These are phyloP conservation scores for Neoboletus subvelutipes DNA, from an alignment of 768 basidiomycete species.

Conservation along the genomic window DNA sequence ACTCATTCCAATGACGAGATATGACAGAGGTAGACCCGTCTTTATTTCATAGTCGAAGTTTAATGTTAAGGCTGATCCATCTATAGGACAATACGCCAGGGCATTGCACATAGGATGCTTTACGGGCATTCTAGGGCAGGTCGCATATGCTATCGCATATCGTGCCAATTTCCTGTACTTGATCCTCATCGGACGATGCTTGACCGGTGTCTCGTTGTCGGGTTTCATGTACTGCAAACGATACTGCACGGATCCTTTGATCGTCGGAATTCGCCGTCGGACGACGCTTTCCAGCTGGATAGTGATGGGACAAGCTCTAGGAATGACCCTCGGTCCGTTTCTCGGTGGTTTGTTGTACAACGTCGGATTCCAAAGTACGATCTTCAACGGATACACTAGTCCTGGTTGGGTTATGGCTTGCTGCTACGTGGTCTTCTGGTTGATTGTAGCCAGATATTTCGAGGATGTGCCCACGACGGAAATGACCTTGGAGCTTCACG, in stretches of 20 bases:
- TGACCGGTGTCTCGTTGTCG: conserved; percentile 59
- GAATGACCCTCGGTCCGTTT: conserved; percentile 64
- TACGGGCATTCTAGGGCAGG: conserved; percentile 52
- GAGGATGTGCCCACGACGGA: conserved; percentile 37
- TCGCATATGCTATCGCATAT: conserved; percentile 64
- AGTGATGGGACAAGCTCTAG: conserved; percentile 60
- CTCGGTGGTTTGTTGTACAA: conserved; percentile 63
- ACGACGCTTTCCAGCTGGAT: conserved; percentile 63
- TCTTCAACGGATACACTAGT: conserved; percentile 69
- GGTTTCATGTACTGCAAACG: conserved; percentile 68
- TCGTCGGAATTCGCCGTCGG: conserved; percentile 61
- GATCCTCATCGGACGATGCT: conserved; percentile 68
- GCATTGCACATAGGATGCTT: conserved; percentile 57
- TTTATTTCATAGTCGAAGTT: neutral
- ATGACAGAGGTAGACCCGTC: conserved; percentile 49
- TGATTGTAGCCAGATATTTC: conserved; percentile 35
- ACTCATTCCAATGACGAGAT: conserved; percentile 53
- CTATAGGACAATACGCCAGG: conserved; percentile 50
- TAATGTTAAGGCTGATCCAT: neutral
- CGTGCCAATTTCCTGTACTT: conserved; percentile 59
- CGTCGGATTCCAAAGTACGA: conserved; percentile 49
- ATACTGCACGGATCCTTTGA: conserved; percentile 64
- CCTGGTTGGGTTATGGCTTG: conserved; percentile 64
- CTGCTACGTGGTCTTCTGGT: conserved; percentile 55
- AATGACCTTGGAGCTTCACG: conserved; percentile 10